Evolutionary conservation across 2,329 filamentous ascomycete species (phyloP), one percentile per base, ranked within the genome.

Genomic region (Penicillium brevicompactum): DNA sequence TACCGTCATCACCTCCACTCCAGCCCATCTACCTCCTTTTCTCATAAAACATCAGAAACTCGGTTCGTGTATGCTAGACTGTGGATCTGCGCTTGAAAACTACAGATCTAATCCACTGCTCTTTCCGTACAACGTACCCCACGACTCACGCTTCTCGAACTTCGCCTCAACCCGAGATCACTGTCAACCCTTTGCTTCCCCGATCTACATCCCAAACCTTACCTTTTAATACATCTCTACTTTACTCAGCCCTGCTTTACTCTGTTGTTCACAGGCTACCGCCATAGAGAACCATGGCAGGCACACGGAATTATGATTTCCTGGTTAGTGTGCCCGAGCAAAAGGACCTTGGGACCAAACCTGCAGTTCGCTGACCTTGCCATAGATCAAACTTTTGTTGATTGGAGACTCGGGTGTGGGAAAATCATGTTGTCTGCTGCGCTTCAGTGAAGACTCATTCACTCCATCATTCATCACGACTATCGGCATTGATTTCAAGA

Each of bases 401-500:
- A 97, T 97, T 77, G 92, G 92, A 76, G 92, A 97, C 82, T 96
- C 92, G 47, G 92, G 92, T 71, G 92, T 97, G 60, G 92, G 92
- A 76, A 97, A 97, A 80, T 97, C 92, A 66, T 97, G 92, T 87
- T 96, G 92, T 79, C 84, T 97, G 75, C 82, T 97, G 73, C 91
- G 92, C 68, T 97, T 97, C 82, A 96, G 91, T 78, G 92, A 97
- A 80, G 92, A 97, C 82, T 95, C 91, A 45, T 97, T 96, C 81
- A 97, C 92, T 50, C 92, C 92, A 42, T 96, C 91, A 67, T 97
- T 96, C 83, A 97, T 97, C 82, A 96, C 92, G 60, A 99, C 94
- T 61, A 99, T 99, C 78, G 94, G 94, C 67, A 97, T 99, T 81
- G 94, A 99, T 80, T 99, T 99, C 83, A 99, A 99, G 85, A 99